phyloP scores from a whole-genome alignment of 257 asterid species.

The Verbena officinalis region DNA sequence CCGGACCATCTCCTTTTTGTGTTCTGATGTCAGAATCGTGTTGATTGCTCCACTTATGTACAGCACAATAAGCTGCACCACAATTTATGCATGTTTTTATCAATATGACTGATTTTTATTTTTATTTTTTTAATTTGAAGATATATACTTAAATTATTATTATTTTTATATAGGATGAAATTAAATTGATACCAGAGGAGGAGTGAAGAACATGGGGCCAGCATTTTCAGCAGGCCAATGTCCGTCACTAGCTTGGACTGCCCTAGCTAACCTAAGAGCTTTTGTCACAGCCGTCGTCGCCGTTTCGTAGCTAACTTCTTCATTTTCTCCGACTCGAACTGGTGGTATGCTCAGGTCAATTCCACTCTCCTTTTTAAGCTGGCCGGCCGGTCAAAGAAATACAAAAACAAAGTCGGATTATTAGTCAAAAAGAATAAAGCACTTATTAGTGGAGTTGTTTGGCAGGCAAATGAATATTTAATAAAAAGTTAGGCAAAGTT shows the following conservation, averaged over 20 bases:
- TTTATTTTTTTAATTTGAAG: too few relatives aligned
- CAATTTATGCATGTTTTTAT: neutral
- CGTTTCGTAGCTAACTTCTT: conserved; percentile 48
- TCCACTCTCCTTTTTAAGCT: conserved; percentile 57
- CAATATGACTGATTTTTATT: too few relatives aligned
- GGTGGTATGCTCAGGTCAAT: conserved; percentile 55
- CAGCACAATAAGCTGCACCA: conserved; percentile 55
- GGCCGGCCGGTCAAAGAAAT: too few relatives aligned
- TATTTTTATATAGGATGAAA: too few relatives aligned
- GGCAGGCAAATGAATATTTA: too few relatives aligned
- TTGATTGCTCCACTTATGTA: conserved; percentile 74
- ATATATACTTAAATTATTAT: too few relatives aligned
- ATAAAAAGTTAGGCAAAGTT: too few relatives aligned
- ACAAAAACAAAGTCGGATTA: too few relatives aligned
- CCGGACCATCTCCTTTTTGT: conserved; percentile 64
- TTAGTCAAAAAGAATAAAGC: too few relatives aligned
- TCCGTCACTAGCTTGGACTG: conserved; percentile 75
- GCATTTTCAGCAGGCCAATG: conserved; percentile 87
- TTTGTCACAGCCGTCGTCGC: conserved; percentile 59
- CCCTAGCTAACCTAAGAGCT: conserved; percentile 55
- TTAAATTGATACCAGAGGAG: conserved; percentile 33
- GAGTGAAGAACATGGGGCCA: conserved; percentile 68
- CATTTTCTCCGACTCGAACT: conserved; percentile 50
- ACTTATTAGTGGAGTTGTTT: too few relatives aligned
- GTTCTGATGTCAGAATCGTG: conserved; percentile 51